Evolutionary conservation across 1,139 yeast genomes (phyloP).

Genomic region (Lodderomyces elongisporus): DNA sequence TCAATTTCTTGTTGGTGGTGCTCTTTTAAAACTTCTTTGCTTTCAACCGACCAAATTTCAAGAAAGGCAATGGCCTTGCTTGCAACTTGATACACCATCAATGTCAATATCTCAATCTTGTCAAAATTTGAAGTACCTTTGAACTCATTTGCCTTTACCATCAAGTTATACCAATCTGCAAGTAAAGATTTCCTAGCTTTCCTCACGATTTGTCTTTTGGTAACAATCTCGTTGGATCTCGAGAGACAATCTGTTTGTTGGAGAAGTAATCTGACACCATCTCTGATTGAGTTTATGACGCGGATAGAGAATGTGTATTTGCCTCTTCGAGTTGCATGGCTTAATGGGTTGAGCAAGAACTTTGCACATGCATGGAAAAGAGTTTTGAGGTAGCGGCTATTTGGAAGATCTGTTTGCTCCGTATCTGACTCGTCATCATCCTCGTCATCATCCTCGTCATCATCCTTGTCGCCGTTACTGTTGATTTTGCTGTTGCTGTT

Average conservation of each 20-base stretch:
- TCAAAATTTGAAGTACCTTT: constrained; percentile 63
- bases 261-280: constrained; percentile 74
- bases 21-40: constrained; percentile 34
- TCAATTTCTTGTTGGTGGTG: too few species aligned
- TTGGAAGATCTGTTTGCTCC: constrained; percentile 26
- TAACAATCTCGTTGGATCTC: constrained; percentile 73
- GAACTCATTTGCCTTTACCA: constrained; percentile 81
- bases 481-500: too few species aligned
- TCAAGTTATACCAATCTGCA: constrained; percentile 87
- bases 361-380: constrained; percentile 71
- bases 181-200: constrained; percentile 73
- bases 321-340: constrained; percentile 38
- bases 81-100: constrained; percentile 70
- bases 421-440: constrained; percentile 16
- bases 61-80: constrained; percentile 69
- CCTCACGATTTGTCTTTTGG: constrained; percentile 62
- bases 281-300: constrained; percentile 52
- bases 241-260: constrained; percentile 82
- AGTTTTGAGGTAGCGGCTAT: constrained; percentile 48
- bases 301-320: constrained; percentile 43
- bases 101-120: constrained; percentile 65
- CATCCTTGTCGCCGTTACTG: too few species aligned
- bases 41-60: constrained; percentile 69
- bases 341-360: constrained; percentile 67
- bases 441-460: constrained; percentile 13